phyloP scores from a whole-genome alignment of 345 rosid species.

The Citrus maxima region DNA sequence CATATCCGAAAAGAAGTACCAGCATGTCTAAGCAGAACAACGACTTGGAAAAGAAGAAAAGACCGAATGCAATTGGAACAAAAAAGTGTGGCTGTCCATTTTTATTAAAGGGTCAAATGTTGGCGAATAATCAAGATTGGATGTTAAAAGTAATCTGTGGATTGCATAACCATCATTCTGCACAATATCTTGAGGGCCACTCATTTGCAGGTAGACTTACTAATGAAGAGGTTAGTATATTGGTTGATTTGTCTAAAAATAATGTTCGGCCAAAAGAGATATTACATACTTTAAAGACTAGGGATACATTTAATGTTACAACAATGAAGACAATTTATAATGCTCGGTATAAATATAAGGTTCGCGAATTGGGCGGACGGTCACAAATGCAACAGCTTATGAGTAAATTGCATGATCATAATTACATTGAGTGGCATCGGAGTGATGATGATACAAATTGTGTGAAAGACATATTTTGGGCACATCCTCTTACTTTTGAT shows the following conservation, averaged over 20 bases:
- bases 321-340: conserved; percentile 15
- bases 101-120: too few species aligned
- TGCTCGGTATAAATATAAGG: conserved; percentile 12
- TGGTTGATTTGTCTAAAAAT: conserved; percentile 8
- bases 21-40: too few species aligned
- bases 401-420: conserved; percentile 3
- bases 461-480: not conserved
- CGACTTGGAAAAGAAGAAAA: not conserved
- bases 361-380: not conserved
- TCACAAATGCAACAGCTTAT: conserved; percentile 15
- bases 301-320: conserved; percentile 4
- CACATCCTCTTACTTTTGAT: not conserved
- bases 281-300: not conserved
- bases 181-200: too few species aligned
- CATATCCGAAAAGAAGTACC: too few species aligned
- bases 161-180: too few species aligned
- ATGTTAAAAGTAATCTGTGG: too few species aligned
- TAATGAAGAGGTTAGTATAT: conserved; percentile 8
- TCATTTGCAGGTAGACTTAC: conserved; percentile 7
- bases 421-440: conserved; percentile 10
- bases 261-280: conserved; percentile 11
- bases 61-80: too few species aligned
- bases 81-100: too few species aligned
- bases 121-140: too few species aligned
- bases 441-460: not conserved